Conservation (phyloP, 2,329 filamentous ascomycete genomes). For the Sclerotinia borealis region DNA sequence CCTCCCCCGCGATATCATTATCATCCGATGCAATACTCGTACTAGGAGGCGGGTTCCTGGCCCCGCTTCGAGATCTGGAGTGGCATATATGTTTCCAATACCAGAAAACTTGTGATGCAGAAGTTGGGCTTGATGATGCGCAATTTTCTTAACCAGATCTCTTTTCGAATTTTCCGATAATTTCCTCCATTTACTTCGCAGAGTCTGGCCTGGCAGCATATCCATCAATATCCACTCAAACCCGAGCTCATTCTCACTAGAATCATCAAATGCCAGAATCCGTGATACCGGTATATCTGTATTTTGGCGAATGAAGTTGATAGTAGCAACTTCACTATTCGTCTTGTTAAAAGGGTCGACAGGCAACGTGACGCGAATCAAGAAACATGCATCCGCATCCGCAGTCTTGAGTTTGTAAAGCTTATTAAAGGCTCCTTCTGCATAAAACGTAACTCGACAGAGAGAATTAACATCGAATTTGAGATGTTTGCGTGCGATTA, state of each 20-base stretch:
- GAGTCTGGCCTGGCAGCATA: constrained; percentile 20
- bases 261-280: constrained; percentile 33
- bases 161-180: constrained; percentile 34
- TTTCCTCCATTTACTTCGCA: constrained; percentile 29
- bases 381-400: constrained; percentile 19
- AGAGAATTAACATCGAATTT: constrained; percentile 16
- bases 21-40: too few species aligned
- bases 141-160: constrained; percentile 30
- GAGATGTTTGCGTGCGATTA: constrained; percentile 25
- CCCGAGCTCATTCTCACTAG: constrained; percentile 33
- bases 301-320: constrained; percentile 31
- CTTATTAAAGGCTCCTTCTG: constrained; percentile 31
- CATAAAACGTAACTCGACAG: constrained; percentile 25
- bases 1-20: not conserved
- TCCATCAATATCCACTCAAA: constrained; percentile 40
- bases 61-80: not conserved
- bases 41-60: not conserved
- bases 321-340: constrained; percentile 36
- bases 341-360: constrained; percentile 36
- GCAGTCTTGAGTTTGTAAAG: constrained; percentile 29
- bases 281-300: constrained; percentile 33
- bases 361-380: constrained; percentile 36
- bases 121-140: constrained; percentile 31
- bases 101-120: constrained; percentile 12
- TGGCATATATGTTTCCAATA: not conserved